These are phyloP conservation scores for Leishmania gerbilli DNA, from an alignment of 208 protist species.

Conservation along the genomic window DNA sequence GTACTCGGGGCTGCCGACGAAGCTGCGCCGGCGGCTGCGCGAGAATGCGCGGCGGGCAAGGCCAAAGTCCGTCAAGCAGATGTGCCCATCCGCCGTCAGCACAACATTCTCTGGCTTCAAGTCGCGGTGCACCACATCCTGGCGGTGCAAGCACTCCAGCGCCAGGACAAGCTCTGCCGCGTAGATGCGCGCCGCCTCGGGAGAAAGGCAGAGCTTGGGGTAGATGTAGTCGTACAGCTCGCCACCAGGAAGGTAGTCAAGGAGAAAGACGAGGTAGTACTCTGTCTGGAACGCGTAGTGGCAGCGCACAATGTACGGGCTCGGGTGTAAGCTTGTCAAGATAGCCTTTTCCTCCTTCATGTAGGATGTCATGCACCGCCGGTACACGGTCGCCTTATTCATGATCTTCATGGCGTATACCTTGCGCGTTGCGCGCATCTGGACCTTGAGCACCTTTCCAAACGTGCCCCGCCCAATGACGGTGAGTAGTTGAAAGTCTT, in stretches of 20 bases:
- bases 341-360: slow-evolving; percentile 87
- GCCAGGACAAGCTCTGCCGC: slow-evolving; percentile 91
- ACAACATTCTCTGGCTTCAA: slow-evolving; percentile 93
- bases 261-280: slow-evolving; percentile 87
- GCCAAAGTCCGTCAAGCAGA: slow-evolving; percentile 89
- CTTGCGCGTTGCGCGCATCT: slow-evolving; percentile 43
- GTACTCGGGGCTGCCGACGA: slow-evolving; percentile 92
- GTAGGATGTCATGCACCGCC: slow-evolving; percentile 86
- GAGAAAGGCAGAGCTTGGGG: slow-evolving; percentile 44
- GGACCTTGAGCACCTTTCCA: slow-evolving; percentile 95
- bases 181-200: slow-evolving; percentile 78
- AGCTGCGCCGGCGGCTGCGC: slow-evolving; percentile 65
- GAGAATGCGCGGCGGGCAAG: slow-evolving; percentile 82
- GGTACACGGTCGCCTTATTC: slow-evolving; percentile 81
- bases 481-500: slow-evolving; percentile 90
- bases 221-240: slow-evolving; percentile 95
- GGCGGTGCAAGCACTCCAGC: slow-evolving; percentile 85
- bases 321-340: slow-evolving; percentile 66
- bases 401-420: slow-evolving; percentile 94
- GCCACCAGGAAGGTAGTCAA: slow-evolving; percentile 95
- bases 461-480: slow-evolving; percentile 94
- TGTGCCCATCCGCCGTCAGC: slow-evolving; percentile 78
- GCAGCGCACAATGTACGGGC: slow-evolving; percentile 89
- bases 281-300: slow-evolving; percentile 90
- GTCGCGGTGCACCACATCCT: slow-evolving; percentile 88